Evolutionary conservation across 1,284 basidiomycete genomes (phyloP), one percentile per base, ranked within the genome.

Genomic region (Mycosarcoma maydis): DNA sequence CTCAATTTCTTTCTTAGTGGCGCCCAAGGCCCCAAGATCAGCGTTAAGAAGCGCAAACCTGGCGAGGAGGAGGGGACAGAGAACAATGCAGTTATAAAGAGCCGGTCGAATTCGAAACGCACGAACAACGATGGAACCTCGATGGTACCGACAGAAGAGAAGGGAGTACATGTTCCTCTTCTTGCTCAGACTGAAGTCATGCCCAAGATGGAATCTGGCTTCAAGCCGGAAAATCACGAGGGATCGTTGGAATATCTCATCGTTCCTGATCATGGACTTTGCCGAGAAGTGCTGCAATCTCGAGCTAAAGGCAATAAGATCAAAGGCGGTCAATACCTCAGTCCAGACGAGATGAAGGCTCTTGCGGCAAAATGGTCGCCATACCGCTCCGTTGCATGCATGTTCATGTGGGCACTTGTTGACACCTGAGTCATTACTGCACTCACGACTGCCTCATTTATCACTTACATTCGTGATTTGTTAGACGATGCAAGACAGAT

Each of bases 401-500:
- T 77, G 58, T 72, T 78, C 45, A 65, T 81, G 66, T 81, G 77
- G 77, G 55, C 72, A 9, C 53, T 76, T 17, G 67, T 75, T 7
- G 73, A 76, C 39, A 41, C 60, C 4, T 70, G 40, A 44, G n/a
- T n/a, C n/a, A n/a, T n/a, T n/a, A 38, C 3, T 10, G 14, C 26
- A 42, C n/a, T n/a, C n/a, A n/a, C n/a, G n/a, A n/a, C n/a, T n/a
- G n/a, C n/a, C n/a, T n/a, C n/a, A n/a, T n/a, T n/a, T n/a, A n/a
- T n/a, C n/a, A n/a, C n/a, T n/a, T n/a, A n/a, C n/a, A n/a, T n/a
- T 37, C 33, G 9, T 8, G 27, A 14, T 30, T 30, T 8, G 9
- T 34, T 6, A 34, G 6, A n/a, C 16, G 32, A 34, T 34, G 32
- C 16, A 36, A 41, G 16, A n/a, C 16, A 3, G 13, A 36, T 9